These are phyloP conservation scores for Hericium rajendrae DNA, from an alignment of 768 basidiomycete species.

Conservation along the genomic window DNA sequence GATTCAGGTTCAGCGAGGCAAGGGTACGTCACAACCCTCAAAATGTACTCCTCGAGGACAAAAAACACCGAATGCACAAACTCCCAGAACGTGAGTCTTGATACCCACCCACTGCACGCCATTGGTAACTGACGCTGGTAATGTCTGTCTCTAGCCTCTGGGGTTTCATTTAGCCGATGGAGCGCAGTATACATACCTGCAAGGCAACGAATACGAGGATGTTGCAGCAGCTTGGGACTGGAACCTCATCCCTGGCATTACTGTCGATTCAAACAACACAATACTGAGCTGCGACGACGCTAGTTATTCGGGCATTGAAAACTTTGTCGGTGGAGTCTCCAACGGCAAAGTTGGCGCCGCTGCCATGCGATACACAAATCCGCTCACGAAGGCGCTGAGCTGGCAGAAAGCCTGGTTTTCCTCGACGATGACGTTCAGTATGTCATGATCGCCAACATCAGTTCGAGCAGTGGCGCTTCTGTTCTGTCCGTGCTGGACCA, in stretches of 20 bases:
- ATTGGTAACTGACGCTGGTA: background rate
- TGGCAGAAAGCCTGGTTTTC: constrained; percentile 74
- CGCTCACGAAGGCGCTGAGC: constrained; percentile 38
- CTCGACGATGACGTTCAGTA: constrained; percentile 52
- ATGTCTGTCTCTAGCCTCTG: constrained; percentile 7
- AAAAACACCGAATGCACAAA: constrained; percentile 25
- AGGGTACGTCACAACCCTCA: constrained; percentile 22
- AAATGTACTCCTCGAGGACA: constrained; percentile 26
- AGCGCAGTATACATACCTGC: constrained; percentile 50
- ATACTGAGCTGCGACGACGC: constrained; percentile 38
- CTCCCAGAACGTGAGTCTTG: constrained; percentile 17
- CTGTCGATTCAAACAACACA: constrained; percentile 52
- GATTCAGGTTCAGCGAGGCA: constrained; percentile 24
- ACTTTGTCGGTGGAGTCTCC: constrained; percentile 60
- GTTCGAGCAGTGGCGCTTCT: constrained; percentile 33
- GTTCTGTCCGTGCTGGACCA: constrained; percentile 65
- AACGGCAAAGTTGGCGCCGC: constrained; percentile 46
- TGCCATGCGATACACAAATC: constrained; percentile 62
- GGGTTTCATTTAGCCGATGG: constrained; percentile 62
- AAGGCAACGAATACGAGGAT: constrained; percentile 64
- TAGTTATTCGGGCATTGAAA: constrained; percentile 34
- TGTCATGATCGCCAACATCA: constrained; percentile 47
- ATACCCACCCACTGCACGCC: background rate
- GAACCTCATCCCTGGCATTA: constrained; percentile 68
- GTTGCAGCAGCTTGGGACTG: constrained; percentile 69